Evolutionary conservation across 2,329 filamentous ascomycete genomes (phyloP), one percentile per base, ranked within the genome.

Genomic region (Diaporthe aspalathi): DNA sequence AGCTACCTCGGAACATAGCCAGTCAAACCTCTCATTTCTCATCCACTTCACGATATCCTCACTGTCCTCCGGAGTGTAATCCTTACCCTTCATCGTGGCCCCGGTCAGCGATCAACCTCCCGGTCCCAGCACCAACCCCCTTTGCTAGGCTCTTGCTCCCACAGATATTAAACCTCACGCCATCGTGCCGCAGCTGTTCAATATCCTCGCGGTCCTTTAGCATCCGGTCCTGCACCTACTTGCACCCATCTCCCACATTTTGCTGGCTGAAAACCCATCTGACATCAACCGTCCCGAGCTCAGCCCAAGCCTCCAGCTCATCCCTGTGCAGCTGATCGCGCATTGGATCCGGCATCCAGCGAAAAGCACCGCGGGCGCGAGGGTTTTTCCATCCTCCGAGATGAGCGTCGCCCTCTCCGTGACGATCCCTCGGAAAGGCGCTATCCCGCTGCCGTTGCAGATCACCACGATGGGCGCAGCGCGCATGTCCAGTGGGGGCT

Each of bases 351-450:
- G 87, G 77, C 90, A 92, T 3, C 91, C 91, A 74, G 88, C 86
- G 82, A 92, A 92, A 1, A 93, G 83, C n/a, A 93, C 73, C 0
- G 90, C 89, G 0, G 87, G 88, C 0, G 89, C 90, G 0, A 93
- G 81, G 5, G 5, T 4, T 32, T 78, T 80, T 5, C 70, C 82
- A 4, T 89, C 89, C 0, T 82, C 82, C 8, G 78, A 78, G 43
- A 84, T 78, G 81, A 87, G 83, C 57, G 82, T 82, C 0, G 87
- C 88, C 1, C 90, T 88, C 75, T 92, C 89, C 78, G 90, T 87
- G 12, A 90, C 72, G 77, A 91, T 91, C 1, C 86, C 89, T 0
- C 87, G 84, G 83, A 91, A 90, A 0, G 89, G 89, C 0, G 89
- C 89, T 1, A 91, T 79, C 0, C 89, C 89, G 1, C 86, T 85